A percentile compares a stretch with the other conserved stretches of the same genome.
Evolutionary conservation across 192 early-diverging fungal species (phyloP).

Genomic region (Dissophora globulifera): DNA sequence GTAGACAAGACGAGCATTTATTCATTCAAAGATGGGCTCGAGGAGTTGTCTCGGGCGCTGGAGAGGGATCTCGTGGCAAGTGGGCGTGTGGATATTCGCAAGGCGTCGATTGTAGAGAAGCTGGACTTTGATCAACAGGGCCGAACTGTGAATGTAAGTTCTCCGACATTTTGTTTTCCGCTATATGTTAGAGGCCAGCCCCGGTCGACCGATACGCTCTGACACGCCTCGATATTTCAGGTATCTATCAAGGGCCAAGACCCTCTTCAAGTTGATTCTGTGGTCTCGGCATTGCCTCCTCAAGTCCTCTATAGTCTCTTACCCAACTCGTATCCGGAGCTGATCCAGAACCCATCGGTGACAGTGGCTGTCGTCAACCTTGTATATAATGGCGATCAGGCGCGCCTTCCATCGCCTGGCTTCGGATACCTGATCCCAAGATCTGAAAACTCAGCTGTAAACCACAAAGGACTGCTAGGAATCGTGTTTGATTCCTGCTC

Average conservation of each 20-base stretch:
- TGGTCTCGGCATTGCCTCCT: constrained; percentile 80
- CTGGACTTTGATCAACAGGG: constrained; percentile 51
- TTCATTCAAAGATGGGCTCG: constrained; percentile 84
- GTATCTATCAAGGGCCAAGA: constrained; percentile 47
- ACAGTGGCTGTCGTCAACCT: constrained; percentile 90
- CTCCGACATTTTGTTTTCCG: too few species aligned
- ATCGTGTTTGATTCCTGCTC: constrained; percentile 90
- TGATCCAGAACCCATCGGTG: constrained; percentile 73
- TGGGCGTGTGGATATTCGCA: constrained; percentile 70
- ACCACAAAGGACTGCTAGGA: constrained; percentile 70
- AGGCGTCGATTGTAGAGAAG: constrained; percentile 54
- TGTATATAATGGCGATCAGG: constrained; percentile 61
- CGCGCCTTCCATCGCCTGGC: constrained; percentile 73
- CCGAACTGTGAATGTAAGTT: too few species aligned
- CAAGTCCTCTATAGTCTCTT: constrained; percentile 14
- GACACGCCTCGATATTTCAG: too few species aligned
- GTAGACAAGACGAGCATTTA: constrained; percentile 79
- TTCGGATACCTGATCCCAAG: constrained; percentile 93
- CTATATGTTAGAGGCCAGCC: too few species aligned
- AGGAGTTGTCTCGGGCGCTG: constrained; percentile 72
- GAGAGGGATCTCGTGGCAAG: constrained; percentile 56
- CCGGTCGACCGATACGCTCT: too few species aligned
- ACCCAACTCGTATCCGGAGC: constrained; percentile 52
- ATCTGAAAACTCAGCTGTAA: constrained; percentile 61
- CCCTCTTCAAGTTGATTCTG: constrained; percentile 60